These are phyloP conservation scores for Blastocystis sp. DNA, from an alignment of 352 stramenopile species.

Conservation along the genomic window DNA sequence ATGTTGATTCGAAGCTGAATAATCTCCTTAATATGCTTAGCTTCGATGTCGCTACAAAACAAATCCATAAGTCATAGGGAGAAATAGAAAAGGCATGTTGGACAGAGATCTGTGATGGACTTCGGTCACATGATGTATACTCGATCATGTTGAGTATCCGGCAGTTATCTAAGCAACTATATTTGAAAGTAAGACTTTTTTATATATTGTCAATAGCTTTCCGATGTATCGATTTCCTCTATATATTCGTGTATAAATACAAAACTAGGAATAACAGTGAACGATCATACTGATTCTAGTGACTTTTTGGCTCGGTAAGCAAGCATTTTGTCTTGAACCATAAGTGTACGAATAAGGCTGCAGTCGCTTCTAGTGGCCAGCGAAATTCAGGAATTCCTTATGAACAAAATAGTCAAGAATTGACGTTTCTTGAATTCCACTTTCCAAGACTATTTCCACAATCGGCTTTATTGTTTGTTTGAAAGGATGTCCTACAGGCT, in stretches of 20 bases:
- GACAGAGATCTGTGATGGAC: neutral
- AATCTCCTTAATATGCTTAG: conserved; percentile 30
- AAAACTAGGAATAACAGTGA: neutral
- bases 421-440: neutral
- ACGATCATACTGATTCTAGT: neutral
- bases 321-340: neutral
- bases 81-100: conserved; percentile 51
- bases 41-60: neutral
- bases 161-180: conserved; percentile 34
- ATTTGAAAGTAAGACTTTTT: neutral
- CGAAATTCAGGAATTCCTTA: neutral
- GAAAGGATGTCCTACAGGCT: neutral
- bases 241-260: neutral
- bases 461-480: neutral
- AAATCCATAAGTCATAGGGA: neutral
- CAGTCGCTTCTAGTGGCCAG: neutral
- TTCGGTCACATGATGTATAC: neutral
- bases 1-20: conserved; percentile 8
- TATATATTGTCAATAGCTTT: neutral
- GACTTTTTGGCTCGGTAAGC: neutral
- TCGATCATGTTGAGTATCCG: neutral
- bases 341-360: neutral
- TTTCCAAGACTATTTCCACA: neutral
- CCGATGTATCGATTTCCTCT: neutral
- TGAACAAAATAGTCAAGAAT: neutral